These are phyloP conservation scores for Picea engelmannii DNA, from an alignment of 83 land plant genomes.

Conservation along the genomic window DNA sequence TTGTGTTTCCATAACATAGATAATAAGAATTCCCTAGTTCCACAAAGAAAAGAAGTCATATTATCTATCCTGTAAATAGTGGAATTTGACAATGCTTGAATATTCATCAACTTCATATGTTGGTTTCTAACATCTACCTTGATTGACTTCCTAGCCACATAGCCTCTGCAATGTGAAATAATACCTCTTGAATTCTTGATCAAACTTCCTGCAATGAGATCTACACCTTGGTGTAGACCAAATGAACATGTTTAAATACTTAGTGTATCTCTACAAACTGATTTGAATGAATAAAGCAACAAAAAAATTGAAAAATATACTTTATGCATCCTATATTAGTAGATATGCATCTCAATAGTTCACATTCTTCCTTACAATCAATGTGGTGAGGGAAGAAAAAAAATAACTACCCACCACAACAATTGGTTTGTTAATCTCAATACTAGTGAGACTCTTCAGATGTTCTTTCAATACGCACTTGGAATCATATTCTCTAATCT, in stretches of 20 bases:
- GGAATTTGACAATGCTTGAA: background rate
- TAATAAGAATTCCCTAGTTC: conserved; percentile 76
- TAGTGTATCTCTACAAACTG: background rate
- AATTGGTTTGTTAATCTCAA: conserved; percentile 56
- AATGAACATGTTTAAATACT: background rate
- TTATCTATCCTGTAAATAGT: background rate
- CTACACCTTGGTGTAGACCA: conserved; percentile 32
- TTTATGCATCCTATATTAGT: background rate
- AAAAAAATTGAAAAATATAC: background rate
- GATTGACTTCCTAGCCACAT: conserved; percentile 88
- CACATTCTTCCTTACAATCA: background rate
- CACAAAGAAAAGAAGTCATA: background rate
- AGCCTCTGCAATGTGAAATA: conserved; percentile 94
- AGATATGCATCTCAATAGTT: background rate
- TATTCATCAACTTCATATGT: background rate
- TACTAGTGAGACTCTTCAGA: no score
- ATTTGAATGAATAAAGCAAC: background rate
- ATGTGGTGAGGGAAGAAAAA: background rate
- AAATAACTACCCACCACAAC: conserved; percentile 69
- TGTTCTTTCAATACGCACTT: no score
- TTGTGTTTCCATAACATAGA: conserved; percentile 82
- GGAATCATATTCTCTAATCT: no score
- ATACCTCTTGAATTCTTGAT: conserved; percentile 98
- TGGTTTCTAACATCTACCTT: conserved; percentile 47
- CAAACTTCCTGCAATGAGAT: conserved; percentile 94